These are phyloP conservation scores for Ustilago shanxiensis DNA, from an alignment of 1,284 basidiomycete species.

Conservation along the genomic window DNA sequence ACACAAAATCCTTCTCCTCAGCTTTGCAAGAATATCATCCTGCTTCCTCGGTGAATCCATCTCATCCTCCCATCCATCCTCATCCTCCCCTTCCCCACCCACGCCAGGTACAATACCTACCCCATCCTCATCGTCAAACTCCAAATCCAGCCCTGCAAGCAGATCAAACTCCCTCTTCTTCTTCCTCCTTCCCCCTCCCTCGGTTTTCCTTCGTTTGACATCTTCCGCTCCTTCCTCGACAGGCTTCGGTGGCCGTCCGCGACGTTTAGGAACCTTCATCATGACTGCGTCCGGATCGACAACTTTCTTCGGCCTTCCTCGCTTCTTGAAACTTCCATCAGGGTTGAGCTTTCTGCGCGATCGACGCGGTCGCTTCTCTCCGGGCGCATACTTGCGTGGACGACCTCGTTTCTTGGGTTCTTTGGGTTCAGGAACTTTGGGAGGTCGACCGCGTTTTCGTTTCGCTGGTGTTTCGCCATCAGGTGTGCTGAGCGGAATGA, in stretches of 20 bases:
- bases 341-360: slow-evolving; percentile 42
- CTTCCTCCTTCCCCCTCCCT: slow-evolving; percentile 13
- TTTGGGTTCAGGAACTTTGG: slow-evolving; percentile 22
- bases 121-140: slow-evolving; percentile 31
- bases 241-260: slow-evolving; percentile 40
- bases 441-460: slow-evolving; percentile 40
- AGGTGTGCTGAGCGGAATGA: slow-evolving; percentile 26
- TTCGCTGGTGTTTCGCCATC: slow-evolving; percentile 13
- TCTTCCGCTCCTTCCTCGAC: slow-evolving; percentile 13
- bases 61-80: slow-evolving; percentile 33
- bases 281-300: slow-evolving; percentile 35
- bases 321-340: slow-evolving; percentile 40
- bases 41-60: slow-evolving; percentile 26
- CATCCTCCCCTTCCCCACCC: slow-evolving; percentile 19
- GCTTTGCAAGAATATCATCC: slow-evolving; percentile 42
- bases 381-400: slow-evolving; percentile 41
- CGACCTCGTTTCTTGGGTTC: slow-evolving; percentile 47
- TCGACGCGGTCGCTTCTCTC: slow-evolving; percentile 26
- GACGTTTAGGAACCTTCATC: slow-evolving; percentile 42
- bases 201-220: neutral
- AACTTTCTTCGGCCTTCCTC: slow-evolving; percentile 46
- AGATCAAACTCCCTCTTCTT: slow-evolving; percentile 46
- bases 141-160: slow-evolving; percentile 40
- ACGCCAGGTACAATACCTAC: slow-evolving; percentile 26
- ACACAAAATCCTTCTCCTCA: slow-evolving; percentile 45